These are phyloP conservation scores for Carnegiea gigantea DNA, from an alignment of 179 eudicot genomes.

Conservation along the genomic window DNA sequence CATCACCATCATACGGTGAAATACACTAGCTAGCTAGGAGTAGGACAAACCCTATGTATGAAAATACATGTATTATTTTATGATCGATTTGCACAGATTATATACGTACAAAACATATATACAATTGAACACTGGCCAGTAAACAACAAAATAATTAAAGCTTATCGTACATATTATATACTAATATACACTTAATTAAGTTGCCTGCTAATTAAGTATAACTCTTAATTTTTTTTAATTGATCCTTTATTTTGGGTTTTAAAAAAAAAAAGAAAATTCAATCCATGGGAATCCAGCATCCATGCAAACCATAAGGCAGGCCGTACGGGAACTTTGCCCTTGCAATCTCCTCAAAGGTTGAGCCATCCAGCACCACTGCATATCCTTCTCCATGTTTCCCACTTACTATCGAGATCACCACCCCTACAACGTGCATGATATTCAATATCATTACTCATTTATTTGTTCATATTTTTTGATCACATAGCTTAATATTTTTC, in stretches of 20 bases:
- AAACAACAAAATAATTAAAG: not conserved
- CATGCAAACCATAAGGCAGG: slow-evolving; percentile 93
- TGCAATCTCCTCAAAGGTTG: slow-evolving; percentile 80
- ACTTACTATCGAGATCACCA: slow-evolving; percentile 80
- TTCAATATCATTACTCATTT: no score
- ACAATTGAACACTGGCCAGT: not conserved
- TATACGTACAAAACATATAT: not conserved
- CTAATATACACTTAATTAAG: no score
- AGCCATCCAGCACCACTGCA: slow-evolving; percentile 73
- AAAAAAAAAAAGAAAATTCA: not conserved
- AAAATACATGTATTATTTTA: not conserved
- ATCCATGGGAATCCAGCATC: slow-evolving; percentile 86
- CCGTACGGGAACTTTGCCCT: slow-evolving; percentile 94
- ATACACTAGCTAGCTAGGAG: no score
- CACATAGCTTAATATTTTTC: no score
- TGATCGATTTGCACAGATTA: not conserved
- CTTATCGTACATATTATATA: not conserved
- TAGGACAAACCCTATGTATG: not conserved
- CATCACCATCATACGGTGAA: no score
- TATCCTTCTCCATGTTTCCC: slow-evolving; percentile 86
- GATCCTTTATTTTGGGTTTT: no score
- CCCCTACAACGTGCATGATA: slow-evolving; percentile 41
- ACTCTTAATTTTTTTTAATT: no score
- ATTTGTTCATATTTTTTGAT: no score
- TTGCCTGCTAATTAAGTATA: no score